These are phyloP conservation scores for Eustoma russellianum DNA, from an alignment of 257 asterid species.

Conservation along the genomic window DNA sequence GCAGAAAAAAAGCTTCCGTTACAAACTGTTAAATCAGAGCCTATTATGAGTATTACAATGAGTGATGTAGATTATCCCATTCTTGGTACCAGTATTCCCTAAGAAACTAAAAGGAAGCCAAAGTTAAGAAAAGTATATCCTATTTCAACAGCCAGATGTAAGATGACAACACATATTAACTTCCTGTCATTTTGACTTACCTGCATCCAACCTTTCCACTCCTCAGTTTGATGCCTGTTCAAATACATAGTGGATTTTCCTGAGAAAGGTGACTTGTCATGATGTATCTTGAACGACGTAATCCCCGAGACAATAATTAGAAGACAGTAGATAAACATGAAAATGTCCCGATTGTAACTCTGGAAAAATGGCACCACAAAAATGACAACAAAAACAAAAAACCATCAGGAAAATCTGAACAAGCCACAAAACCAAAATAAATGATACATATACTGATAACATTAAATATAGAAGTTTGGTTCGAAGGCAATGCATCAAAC, in stretches of 20 bases:
- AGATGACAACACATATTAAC: not conserved
- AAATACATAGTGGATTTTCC: conserved; percentile 79
- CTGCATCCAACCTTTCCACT: conserved; percentile 99
- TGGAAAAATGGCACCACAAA: conserved; percentile 22
- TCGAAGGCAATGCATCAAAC: not conserved
- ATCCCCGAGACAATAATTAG: conserved; percentile 77
- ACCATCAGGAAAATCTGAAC: not conserved
- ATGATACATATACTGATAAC: not conserved
- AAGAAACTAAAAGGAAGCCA: too few relatives aligned
- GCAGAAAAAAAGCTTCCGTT: too few relatives aligned
- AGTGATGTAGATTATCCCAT: too few relatives aligned
- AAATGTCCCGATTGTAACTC: conserved; percentile 79
- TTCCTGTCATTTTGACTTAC: conserved; percentile 20
- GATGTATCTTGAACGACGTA: conserved; percentile 80
- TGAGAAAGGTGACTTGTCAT: conserved; percentile 71
- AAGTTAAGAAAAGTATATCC: too few relatives aligned
- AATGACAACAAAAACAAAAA: conserved; percentile 11
- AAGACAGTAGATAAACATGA: conserved; percentile 84
- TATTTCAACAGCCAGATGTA: not conserved
- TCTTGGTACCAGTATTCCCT: too few relatives aligned
- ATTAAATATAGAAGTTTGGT: not conserved
- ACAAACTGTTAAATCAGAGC: too few relatives aligned
- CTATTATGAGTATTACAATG: too few relatives aligned
- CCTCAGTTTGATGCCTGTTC: conserved; percentile 95
- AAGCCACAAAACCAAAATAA: not conserved